Evolutionary conservation across 2,329 filamentous ascomycete genomes (phyloP).

Genomic region (Microdochium paspali): DNA sequence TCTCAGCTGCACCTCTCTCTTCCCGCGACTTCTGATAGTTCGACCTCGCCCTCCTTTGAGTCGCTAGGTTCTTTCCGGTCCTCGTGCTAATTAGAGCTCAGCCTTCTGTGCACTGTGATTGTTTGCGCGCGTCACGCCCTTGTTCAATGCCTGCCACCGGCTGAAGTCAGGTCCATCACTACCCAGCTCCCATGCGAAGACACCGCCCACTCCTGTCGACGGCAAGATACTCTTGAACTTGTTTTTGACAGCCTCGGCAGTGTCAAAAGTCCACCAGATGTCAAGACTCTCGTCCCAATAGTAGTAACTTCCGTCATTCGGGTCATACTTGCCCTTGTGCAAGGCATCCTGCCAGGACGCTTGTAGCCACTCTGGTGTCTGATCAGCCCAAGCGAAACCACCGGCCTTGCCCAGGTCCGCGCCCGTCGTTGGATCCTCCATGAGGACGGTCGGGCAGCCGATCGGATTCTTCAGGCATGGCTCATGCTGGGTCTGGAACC

Average conservation of each 20-base stretch:
- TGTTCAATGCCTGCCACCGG: conserved; percentile 15
- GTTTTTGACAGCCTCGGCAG: conserved; percentile 12
- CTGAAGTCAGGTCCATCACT: conserved; percentile 19
- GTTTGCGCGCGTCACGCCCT: conserved; percentile 5
- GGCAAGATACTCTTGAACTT: conserved; percentile 19
- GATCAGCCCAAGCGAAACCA: conserved; percentile 19
- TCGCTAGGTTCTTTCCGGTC: too few relatives aligned
- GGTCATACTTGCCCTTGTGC: conserved; percentile 14
- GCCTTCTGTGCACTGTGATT: neutral
- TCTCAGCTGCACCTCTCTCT: too few relatives aligned
- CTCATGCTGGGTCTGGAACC: conserved; percentile 43
- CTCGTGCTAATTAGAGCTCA: neutral
- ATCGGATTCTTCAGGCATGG: conserved; percentile 36
- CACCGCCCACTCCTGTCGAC: conserved; percentile 16
- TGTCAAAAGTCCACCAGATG: conserved; percentile 24
- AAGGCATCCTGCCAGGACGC: conserved; percentile 16
- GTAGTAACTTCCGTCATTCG: conserved; percentile 18
- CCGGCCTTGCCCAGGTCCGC: conserved; percentile 40
- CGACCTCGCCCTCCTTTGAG: too few relatives aligned
- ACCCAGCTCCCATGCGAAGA: conserved; percentile 23
- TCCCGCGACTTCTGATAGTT: too few relatives aligned
- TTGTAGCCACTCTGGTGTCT: conserved; percentile 13
- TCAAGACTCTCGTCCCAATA: conserved; percentile 16
- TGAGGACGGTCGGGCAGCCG: conserved; percentile 47
- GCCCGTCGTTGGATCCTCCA: conserved; percentile 52